Evolutionary conservation across 257 asterid genomes (phyloP), one percentile per base, ranked within the genome.

Genomic region (Scutellaria minor): DNA sequence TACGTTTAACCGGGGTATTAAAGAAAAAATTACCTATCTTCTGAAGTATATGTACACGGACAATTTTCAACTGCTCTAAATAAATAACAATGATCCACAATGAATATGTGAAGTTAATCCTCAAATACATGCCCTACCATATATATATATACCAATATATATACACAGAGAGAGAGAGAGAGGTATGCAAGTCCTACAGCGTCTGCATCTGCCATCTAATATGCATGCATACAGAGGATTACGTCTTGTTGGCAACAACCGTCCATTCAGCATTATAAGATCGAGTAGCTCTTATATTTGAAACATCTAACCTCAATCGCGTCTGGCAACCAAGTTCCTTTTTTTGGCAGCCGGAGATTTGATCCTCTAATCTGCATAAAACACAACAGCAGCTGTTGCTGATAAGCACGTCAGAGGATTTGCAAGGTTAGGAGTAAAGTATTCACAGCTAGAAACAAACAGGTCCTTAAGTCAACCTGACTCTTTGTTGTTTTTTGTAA

Each of bases 401-500:
- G 37, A 3, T 31, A 31, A 31, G 37, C 37, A 46, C 72, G 52
- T 22, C 70, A 48, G 46, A 53, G 44, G 54, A 55, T 54, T 73
- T 66, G 13, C 61, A 73, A 58, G 7, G 77, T 47, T 40, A 22
- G 71, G 48, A 53, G 64, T 44, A 37, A 57, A 40, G 66, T 51
- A 40, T 37, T 24, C 64, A 66, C 70, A 39, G 77, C 77, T 52
- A 39, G 48, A 48, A 31, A 58, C 70, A 65, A 64, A 71, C 60
- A 66, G 59, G 45, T 31, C 71, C 52, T 71, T 31, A 14, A 62
- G 73, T 85, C 83, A 76, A 68, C 79, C 82, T 4, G 89, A 83
- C 71, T 89, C 96, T 82, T 80, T 83, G 75, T 79, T 79, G 80
- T 58, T 83, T 86, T 82, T 90, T 71, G 83, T 76, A 9, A 86